Evolutionary conservation across 164 flowering plant species (phyloP), one percentile per base, ranked within the genome.

Genomic region (Houttuynia cordata): DNA sequence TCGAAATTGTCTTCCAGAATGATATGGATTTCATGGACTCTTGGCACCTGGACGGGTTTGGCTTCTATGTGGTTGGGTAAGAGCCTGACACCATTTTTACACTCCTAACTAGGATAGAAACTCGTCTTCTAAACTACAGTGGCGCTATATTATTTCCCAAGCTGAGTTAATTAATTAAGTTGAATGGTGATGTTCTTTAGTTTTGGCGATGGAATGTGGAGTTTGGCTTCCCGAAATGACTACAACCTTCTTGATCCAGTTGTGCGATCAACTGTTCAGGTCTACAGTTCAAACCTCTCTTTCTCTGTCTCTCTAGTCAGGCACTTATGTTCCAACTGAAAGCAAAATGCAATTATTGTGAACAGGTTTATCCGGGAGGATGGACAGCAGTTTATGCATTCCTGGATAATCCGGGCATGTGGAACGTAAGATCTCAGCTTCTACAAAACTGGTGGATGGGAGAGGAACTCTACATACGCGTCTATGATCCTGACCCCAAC

Each of bases 31-130:
- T 52, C 20, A 78, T 88, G 60, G 82, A 88, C 61, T 45, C 82
- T 41, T 88, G 88, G 88, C 96, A 88, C 51, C 64, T 86, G 4
- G 92, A 88, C 47, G 92, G 96, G 0, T 86, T 75, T 47, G 78
- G 83, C 0, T 84, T 85, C 74, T 81, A 70, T 40, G 86, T 78
- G 4, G 92, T 88, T 9, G 90, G 96, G 91, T 87, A 76, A 66
- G 68, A 25, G 12, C 55, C n/a, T n/a, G n/a, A n/a, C 51, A 39
- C 37, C 25, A 23, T 55, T 6, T 30, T 30, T 2, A 30, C 6
- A 30, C 37, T 2, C 37, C n/a, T n/a, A n/a, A n/a, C n/a, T 30
- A 30, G 37, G 37, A 30, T 30, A 30, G 37, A 30, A 30, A 30
- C 2, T 30, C 6, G 4, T 3, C 19, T 60, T 53, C 24, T 53